A percentile compares a stretch with the other conserved stretches of the same genome.
Conservation (phyloP, 2,329 filamentous ascomycete species). For the Polychaeton citri region DNA sequence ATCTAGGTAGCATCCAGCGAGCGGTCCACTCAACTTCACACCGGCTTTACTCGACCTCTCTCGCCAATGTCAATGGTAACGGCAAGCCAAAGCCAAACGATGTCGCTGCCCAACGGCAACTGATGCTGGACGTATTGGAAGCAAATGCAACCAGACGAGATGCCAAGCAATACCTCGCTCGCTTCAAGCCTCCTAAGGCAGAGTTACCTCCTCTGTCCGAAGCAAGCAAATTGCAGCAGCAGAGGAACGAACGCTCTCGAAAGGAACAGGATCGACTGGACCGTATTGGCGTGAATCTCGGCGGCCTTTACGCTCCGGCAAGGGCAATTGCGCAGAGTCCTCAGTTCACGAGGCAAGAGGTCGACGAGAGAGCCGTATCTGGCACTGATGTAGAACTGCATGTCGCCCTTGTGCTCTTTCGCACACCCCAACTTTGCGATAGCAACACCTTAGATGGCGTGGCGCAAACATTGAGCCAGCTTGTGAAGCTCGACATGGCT, state of each 20-base stretch:
- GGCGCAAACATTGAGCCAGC: constrained; percentile 69
- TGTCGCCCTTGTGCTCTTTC: constrained; percentile 75
- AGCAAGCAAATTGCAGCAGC: constrained; percentile 8
- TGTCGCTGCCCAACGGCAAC: constrained; percentile 38
- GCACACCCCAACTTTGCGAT: constrained; percentile 57
- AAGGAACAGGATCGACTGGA: constrained; percentile 20
- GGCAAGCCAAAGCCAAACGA: constrained; percentile 11
- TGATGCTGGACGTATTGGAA: constrained; percentile 74
- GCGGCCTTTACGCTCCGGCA: constrained; percentile 45
- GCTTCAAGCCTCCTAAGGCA: constrained; percentile 46
- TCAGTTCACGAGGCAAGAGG: constrained; percentile 42
- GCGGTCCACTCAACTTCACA: constrained; percentile 1
- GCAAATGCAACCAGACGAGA: constrained; percentile 87
- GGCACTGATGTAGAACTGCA: constrained; percentile 38
- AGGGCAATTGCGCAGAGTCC: constrained; percentile 46
- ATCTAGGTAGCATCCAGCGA: constrained; percentile 7
- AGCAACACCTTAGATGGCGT: constrained; percentile 59
- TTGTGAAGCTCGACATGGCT: constrained; percentile 66
- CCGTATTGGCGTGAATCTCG: constrained; percentile 44
- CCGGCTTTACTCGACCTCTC: not conserved
- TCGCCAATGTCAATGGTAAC: constrained; percentile 9
- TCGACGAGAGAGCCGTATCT: constrained; percentile 19
- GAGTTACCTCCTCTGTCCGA: constrained; percentile 25
- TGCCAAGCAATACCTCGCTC: constrained; percentile 79
- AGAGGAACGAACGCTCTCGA: constrained; percentile 11